Evolutionary conservation across 495 filamentous ascomycete genomes (phyloP).

Genomic region (Xylaria longipes): DNA sequence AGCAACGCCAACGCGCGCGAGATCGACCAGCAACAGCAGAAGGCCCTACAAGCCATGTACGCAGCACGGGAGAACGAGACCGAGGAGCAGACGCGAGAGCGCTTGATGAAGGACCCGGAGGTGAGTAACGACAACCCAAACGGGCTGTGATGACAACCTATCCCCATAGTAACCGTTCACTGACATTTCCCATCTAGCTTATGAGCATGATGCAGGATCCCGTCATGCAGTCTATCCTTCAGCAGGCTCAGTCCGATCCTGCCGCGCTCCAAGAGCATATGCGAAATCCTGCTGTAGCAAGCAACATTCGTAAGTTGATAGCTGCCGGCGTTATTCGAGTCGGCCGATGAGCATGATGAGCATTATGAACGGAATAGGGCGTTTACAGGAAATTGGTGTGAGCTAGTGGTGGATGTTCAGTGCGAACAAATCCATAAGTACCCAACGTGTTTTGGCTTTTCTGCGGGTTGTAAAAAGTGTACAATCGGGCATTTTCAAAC

Average conservation of each 20-base stretch:
- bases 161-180: constrained; percentile 11
- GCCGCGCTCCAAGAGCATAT: constrained; percentile 94
- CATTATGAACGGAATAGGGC: constrained; percentile 13
- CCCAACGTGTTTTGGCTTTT: not conserved
- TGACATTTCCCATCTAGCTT: constrained; percentile 63
- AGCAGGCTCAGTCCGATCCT: constrained; percentile 93
- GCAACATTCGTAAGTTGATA: constrained; percentile 90
- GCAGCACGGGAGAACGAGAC: constrained; percentile 89
- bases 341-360: constrained; percentile 54
- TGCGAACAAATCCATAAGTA: constrained; percentile 5
- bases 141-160: not conserved
- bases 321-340: constrained; percentile 91
- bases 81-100: constrained; percentile 92
- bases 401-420: constrained; percentile 5
- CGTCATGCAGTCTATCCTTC: constrained; percentile 96
- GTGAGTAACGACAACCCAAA: constrained; percentile 55
- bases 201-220: constrained; percentile 91
- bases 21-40: constrained; percentile 93
- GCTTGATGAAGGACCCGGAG: constrained; percentile 91
- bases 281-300: constrained; percentile 83
- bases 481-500: constrained; percentile 11
- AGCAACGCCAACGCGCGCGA: constrained; percentile 79
- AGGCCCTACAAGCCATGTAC: constrained; percentile 92
- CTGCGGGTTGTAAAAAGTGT: constrained; percentile 16
- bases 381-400: constrained; percentile 22